Base-by-base conservation (phyloP, 352 stramenopile species). In the Phytophthora agathidicida region DNA sequence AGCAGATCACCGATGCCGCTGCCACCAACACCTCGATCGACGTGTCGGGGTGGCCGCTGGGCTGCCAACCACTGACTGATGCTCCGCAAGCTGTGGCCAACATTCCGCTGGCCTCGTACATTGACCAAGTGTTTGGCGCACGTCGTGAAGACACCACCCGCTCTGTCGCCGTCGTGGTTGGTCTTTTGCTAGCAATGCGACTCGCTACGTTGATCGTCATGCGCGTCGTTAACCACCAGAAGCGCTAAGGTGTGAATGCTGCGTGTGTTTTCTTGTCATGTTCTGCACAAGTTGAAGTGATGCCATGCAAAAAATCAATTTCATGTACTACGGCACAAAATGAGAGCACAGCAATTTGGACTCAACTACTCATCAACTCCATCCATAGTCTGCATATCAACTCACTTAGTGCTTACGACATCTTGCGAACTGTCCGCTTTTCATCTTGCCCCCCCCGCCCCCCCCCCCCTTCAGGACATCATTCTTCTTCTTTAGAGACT, bases 171-270 rank as follows among this genome's bases (percentile, higher is more conserved):
- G 64, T 94, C 13, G 65, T 85, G 13, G n/a, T 88, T 9, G 71
- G 47, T 26, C 70, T 83, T 23, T 26, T 91, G 16, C 57, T 85
- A 1, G 6, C 79, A 23, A 74, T 86, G 53, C 80, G 82, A 32
- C 48, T 88, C 17, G 63, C 83, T 37, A 77, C 81, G 7, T 42
- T 80, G 23, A 41, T 88, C 16, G 64, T 77, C 14, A 71, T 89
- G 51, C 77, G 81, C 19, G 68, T 75, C 22, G 42, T 91, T 16
- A 88, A 86, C 59, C 73, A 88, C 64, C 78, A 89, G 62, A 83
- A 80, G 64, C 71, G 70, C 20, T 86, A 68, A 69, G 11, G 27
- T n/a, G n/a, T n/a, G 42, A 20, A 33, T 37, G n/a, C 10, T 13
- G 20, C 26, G 31, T 65, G 7, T 17, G 19, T 31, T n/a, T 28